Percentiles rank a stretch among this genome's conserved stretches.
Evolutionary conservation across 805 yeast species (phyloP).

Genomic region (Starmerella etchellsii): DNA sequence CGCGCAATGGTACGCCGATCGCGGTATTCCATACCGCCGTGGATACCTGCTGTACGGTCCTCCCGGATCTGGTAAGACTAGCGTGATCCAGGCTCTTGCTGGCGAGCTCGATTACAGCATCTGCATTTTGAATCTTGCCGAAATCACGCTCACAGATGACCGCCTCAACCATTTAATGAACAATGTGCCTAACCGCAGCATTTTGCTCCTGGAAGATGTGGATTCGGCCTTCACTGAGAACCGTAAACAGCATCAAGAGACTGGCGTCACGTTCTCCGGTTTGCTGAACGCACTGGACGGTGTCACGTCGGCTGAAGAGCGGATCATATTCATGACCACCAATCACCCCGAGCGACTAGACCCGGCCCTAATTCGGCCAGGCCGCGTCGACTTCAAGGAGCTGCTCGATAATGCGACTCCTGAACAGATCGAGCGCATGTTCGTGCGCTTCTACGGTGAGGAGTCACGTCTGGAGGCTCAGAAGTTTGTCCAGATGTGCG

Average conservation of each 20-base stretch:
- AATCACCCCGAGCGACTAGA: constrained; percentile 91
- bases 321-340: constrained; percentile 94
- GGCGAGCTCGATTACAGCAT: constrained; percentile 93
- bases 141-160: constrained; percentile 85
- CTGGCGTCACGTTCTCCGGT: constrained; percentile 94
- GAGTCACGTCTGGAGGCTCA: constrained; percentile 42
- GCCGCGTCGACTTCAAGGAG: constrained; percentile 78
- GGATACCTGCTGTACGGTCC: constrained; percentile 93
- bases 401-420: constrained; percentile 77
- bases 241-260: constrained; percentile 62
- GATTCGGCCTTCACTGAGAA: constrained; percentile 82
- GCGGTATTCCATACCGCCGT: constrained; percentile 96
- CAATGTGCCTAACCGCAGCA: constrained; percentile 81
- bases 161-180: constrained; percentile 90
- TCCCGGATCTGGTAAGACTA: constrained; percentile 94
- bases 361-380: constrained; percentile 88
- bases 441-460: constrained; percentile 66
- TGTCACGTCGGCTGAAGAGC: constrained; percentile 93
- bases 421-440: constrained; percentile 71
- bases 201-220: constrained; percentile 76
- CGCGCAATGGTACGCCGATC: constrained; percentile 82
- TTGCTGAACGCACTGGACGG: constrained; percentile 90
- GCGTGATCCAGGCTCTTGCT: constrained; percentile 91
- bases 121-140: constrained; percentile 82
- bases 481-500: constrained; percentile 35